Conservation (phyloP, 495 filamentous ascomycete species). For the Neurospora sp. region DNA sequence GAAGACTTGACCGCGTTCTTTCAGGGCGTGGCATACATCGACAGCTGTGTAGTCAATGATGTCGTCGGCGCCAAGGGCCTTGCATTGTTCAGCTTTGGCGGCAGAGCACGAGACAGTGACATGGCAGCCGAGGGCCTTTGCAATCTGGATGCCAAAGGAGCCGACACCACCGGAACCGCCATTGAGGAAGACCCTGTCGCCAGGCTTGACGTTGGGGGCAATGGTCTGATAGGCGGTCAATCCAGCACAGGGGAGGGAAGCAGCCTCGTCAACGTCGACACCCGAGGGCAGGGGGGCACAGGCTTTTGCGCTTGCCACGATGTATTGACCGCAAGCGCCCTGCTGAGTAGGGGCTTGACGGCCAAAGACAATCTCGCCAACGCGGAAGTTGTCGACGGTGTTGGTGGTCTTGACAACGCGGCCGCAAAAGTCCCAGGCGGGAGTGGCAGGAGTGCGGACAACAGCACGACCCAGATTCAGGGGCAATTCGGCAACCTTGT, state of each 20-base stretch:
- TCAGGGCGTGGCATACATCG: slow-evolving; percentile 41
- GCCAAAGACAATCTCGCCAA: slow-evolving; percentile 52
- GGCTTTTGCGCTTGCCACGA: slow-evolving; percentile 17
- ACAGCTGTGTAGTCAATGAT: slow-evolving; percentile 56
- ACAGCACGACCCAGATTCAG: slow-evolving; percentile 27
- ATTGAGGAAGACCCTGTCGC: slow-evolving; percentile 56
- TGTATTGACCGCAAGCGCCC: slow-evolving; percentile 49
- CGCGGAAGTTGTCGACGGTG: slow-evolving; percentile 22
- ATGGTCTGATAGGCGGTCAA: slow-evolving; percentile 52
- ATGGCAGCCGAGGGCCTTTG: slow-evolving; percentile 53
- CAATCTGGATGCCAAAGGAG: slow-evolving; percentile 54
- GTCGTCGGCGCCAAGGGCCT: slow-evolving; percentile 53
- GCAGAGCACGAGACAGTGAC: slow-evolving; percentile 53
- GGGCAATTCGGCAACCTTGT: slow-evolving; percentile 52
- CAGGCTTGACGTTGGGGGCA: slow-evolving; percentile 40
- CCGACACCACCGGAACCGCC: slow-evolving; percentile 57
- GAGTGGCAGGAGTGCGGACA: slow-evolving; percentile 39
- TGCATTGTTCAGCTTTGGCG: slow-evolving; percentile 47
- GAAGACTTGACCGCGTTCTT: slow-evolving; percentile 42
- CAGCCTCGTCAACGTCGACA: slow-evolving; percentile 39
- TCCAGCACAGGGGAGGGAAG: slow-evolving; percentile 45
- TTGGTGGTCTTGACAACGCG: slow-evolving; percentile 38
- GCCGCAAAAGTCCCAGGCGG: slow-evolving; percentile 56
- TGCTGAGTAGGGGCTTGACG: slow-evolving; percentile 26
- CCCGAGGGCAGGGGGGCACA: slow-evolving; percentile 39